phyloP scores from a whole-genome alignment of 345 rosid genomes.

The Anacardium occidentale region DNA sequence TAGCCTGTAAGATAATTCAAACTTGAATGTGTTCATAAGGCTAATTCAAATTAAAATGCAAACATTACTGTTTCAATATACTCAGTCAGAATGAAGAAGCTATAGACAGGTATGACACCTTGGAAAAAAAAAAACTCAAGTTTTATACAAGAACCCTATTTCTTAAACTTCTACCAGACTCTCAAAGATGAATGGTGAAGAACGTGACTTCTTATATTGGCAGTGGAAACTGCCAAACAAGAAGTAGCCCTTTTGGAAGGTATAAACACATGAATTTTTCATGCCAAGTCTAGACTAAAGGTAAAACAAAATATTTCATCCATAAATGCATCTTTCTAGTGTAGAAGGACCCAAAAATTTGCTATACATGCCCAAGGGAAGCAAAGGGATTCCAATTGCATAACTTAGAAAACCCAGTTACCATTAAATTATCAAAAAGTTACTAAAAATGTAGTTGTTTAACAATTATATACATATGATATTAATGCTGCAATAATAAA shows the following conservation, averaged over 20 bases:
- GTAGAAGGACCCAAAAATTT: neutral
- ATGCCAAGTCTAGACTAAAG: too few species aligned
- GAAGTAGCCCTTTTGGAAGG: too few species aligned
- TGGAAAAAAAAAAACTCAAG: neutral
- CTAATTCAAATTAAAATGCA: constrained; percentile 3
- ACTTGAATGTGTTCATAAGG: constrained; percentile 12
- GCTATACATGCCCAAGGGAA: neutral
- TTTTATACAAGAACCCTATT: neutral
- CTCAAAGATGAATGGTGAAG: neutral
- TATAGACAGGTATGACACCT: neutral
- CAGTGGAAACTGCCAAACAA: too few species aligned
- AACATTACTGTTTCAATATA: neutral
- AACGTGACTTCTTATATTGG: too few species aligned
- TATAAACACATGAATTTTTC: too few species aligned
- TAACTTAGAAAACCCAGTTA: neutral
- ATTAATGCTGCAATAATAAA: neutral
- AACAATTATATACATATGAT: neutral
- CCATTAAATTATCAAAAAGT: neutral
- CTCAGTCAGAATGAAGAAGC: neutral
- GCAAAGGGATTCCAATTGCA: neutral
- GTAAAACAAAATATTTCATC: too few species aligned
- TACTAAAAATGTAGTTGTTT: neutral
- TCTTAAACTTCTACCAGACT: neutral
- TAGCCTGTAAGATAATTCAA: constrained; percentile 57
- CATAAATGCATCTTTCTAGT: neutral